Base-by-base conservation (phyloP, 805 yeast genomes). In the Barnettozyma sucrosica region DNA sequence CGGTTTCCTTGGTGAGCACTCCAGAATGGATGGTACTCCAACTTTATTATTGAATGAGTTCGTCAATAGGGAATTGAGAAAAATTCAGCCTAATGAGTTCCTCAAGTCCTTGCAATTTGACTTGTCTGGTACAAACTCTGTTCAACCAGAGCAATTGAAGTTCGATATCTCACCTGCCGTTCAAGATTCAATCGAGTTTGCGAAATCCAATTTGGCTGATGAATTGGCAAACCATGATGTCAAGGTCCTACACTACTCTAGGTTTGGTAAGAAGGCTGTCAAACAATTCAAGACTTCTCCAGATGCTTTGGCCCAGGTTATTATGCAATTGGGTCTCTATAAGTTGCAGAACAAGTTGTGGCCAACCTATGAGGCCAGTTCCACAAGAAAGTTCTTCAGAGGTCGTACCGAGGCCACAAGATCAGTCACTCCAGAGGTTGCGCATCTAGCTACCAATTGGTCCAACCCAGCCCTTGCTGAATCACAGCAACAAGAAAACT, bases 21-120 rank as follows among this genome's bases (percentile, higher is more conserved):
- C 97, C 20, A 85, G 80, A 72, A 92, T 92, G 98, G 99, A 92
- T 67, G 99, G 98, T 52, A 88, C 97, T 9, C 96, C 97, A 62
- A 92, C 96, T 26, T 80, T 88, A 60, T 81, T 89, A 54, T 70
- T 92, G 70, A 92, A 92, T 66, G 89, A 89, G 67, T 81, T 74
- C 61, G 74, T 92, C 36, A 74, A 81, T 53, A 74, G 74, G 45
- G 76, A 79, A 55, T 67, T 90, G 48, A 52, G 65, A 48, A 74
- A 77, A 59, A 64, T 78, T 60, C 68, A 78, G 57, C 64, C 64
- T 20, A 36, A 44, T 10, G 53, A 55, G 41, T 69, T 67, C 44
- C 51, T 56, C 44, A 39, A 49, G 21, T 45, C 54, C 5, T 48
- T 59, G 41, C 47, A 48, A 26, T 47, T 43, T 46, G 47, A 38